Conservation (phyloP, 768 basidiomycete genomes). For the Termitomyces sp. region DNA sequence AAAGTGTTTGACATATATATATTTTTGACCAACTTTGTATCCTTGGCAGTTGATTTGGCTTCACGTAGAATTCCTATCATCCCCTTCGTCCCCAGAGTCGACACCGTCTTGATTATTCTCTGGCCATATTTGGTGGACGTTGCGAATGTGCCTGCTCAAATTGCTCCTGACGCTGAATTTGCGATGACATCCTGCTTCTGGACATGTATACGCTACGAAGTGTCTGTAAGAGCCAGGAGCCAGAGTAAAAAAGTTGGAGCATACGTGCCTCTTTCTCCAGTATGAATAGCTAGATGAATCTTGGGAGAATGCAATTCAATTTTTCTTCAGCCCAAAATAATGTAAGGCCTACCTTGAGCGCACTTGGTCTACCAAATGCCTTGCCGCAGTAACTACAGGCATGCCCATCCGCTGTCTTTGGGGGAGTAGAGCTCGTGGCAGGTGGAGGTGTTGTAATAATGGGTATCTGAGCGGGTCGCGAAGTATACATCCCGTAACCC, state of each 20-base stretch:
- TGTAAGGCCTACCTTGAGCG: constrained; percentile 16
- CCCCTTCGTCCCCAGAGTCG: constrained; percentile 16
- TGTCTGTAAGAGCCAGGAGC: constrained; percentile 1
- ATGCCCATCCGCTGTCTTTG: constrained; percentile 15
- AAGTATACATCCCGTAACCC: background rate
- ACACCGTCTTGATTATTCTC: constrained; percentile 13
- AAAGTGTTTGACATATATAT: background rate
- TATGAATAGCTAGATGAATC: constrained; percentile 23
- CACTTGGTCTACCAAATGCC: constrained; percentile 20
- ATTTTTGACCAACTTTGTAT: background rate
- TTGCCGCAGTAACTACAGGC: constrained; percentile 21
- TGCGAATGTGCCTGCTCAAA: constrained; percentile 63
- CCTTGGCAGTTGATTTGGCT: background rate
- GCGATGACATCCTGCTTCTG: constrained; percentile 61
- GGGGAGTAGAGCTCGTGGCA: constrained; percentile 1
- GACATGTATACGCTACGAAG: constrained; percentile 51
- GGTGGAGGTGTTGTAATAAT: background rate
- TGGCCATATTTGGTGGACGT: constrained; percentile 22
- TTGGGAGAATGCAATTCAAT: background rate
- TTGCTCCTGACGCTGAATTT: constrained; percentile 68
- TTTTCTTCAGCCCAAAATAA: background rate
- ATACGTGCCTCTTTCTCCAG: constrained; percentile 22
- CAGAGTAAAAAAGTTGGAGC: background rate
- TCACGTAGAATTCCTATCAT: constrained; percentile 8
- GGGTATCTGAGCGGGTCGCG: constrained; percentile 6